Percentiles rank a stretch among this genome's conserved stretches.
Evolutionary conservation across 805 yeast genomes (phyloP).

Genomic region (Candida ascalaphidarum): DNA sequence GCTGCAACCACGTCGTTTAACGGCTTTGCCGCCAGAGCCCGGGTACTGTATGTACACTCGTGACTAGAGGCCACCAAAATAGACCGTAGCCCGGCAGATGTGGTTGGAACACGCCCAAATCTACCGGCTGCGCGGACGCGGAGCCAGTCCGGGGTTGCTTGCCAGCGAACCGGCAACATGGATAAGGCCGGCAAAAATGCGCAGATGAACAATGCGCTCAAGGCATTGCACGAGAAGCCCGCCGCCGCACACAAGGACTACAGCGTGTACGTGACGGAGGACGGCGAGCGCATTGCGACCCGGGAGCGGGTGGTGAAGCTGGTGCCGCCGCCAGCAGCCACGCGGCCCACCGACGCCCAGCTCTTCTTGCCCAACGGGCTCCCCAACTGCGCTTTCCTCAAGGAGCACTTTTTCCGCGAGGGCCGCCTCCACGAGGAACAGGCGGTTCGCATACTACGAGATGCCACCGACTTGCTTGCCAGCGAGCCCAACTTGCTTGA

Average conservation of each 20-base stretch:
- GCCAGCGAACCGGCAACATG: too few relatives aligned
- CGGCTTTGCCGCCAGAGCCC: constrained; percentile 64
- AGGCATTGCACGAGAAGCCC: constrained; percentile 43
- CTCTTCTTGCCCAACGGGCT: constrained; percentile 54
- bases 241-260: constrained; percentile 25
- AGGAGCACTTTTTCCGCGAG: constrained; percentile 67
- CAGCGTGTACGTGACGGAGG: constrained; percentile 42
- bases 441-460: constrained; percentile 53
- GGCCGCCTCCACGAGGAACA: constrained; percentile 73
- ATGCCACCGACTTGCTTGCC: constrained; percentile 55
- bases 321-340: constrained; percentile 61
- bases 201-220: constrained; percentile 58
- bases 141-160: too few relatives aligned
- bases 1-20: constrained; percentile 91
- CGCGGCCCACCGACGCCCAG: constrained; percentile 58
- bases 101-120: too few relatives aligned
- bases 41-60: constrained; percentile 47
- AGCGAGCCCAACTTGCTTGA: constrained; percentile 72
- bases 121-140: too few relatives aligned
- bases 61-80: too few relatives aligned
- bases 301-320: constrained; percentile 45
- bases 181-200: too few relatives aligned
- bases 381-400: constrained; percentile 67
- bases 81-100: too few relatives aligned
- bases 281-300: constrained; percentile 50